Percentiles rank a stretch among this genome's conserved stretches.
Conservation (phyloP, 345 rosid species). For the Rhizophora apiculata region DNA sequence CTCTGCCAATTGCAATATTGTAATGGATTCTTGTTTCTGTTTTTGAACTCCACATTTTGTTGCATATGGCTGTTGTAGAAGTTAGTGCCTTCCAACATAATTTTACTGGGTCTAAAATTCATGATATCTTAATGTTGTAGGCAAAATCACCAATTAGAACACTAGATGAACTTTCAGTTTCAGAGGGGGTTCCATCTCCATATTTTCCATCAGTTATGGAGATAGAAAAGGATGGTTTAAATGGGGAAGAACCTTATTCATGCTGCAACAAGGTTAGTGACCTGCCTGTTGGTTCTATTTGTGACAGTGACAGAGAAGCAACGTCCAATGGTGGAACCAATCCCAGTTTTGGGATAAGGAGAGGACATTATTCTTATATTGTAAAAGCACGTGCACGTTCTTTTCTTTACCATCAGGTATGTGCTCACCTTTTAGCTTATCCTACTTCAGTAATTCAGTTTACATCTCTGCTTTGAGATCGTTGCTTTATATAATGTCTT, state of each 20-base stretch:
- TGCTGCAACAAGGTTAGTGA: conserved; percentile 26
- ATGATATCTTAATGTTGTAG: conserved; percentile 32
- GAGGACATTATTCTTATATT: conserved; percentile 57
- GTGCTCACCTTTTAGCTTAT: background rate
- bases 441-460: background rate
- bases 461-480: background rate
- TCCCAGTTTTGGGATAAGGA: conserved; percentile 59
- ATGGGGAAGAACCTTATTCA: conserved; percentile 25
- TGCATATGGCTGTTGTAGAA: background rate
- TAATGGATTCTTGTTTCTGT: background rate
- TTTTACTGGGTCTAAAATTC: background rate
- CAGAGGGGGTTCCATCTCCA: conserved; percentile 60
- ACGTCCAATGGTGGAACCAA: conserved; percentile 26
- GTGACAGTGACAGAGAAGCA: conserved; percentile 7
- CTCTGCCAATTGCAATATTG: too few species aligned
- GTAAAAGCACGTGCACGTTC: conserved; percentile 72
- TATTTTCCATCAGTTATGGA: conserved; percentile 57
- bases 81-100: background rate
- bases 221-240: conserved; percentile 31
- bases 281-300: conserved; percentile 23
- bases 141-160: conserved; percentile 80
- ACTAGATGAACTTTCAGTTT: conserved; percentile 67
- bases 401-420: conserved; percentile 94
- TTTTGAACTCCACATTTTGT: background rate
- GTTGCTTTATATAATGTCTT: background rate